Base-by-base conservation (phyloP, 768 basidiomycete genomes). In the Rhizopogon roseolus region DNA sequence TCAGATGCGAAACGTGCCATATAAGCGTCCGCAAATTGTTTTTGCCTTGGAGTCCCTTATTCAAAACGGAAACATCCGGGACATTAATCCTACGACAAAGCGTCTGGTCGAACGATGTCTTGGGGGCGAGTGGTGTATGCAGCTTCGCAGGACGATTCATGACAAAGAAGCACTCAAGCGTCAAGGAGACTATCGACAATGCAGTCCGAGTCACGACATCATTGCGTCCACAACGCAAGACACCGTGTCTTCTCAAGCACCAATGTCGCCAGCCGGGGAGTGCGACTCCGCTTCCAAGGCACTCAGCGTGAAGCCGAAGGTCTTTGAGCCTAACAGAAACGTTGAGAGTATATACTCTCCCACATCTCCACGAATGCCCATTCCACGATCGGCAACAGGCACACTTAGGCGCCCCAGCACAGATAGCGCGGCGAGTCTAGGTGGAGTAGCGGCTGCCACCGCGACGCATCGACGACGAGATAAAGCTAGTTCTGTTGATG, bases 51-150 rank as follows among this genome's bases (percentile, higher is more conserved):
- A 93, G 62, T 86, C 84, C 0, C 78, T 97, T 28, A 76, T 87
- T 34, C 78, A 84, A 54, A 81, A 94, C 60, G 74, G 82, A 13
- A 76, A 82, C 41, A 89, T 97, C 50, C 82, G 90, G 29, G 90
- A 96, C 43, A 77, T 96, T 58, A 88, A 83, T 54, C 74, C 90
- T 2, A 98, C 95, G 1, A 98, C 95, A 0, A 85, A 84, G 58
- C 83, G 97, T 7, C 80, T 99, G 7, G 97, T 98, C 16, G 90
- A 94, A 54, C 81, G 97, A 39, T 98, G 95, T 68, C 80, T 98
- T 17, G 73, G 76, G 13, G 93, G 88, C 3, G 85, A 88, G 7
- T 97, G 94, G 94, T 90, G 89, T 74, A 80, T 86, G 13, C 81
- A 88, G 29, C 71, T 88, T 38, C 78, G 77, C 55, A 84, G 76